Percentiles rank a stretch among this genome's conserved stretches.
Conservation (phyloP, 2,329 filamentous ascomycete genomes). For the Orbilia quercus region DNA sequence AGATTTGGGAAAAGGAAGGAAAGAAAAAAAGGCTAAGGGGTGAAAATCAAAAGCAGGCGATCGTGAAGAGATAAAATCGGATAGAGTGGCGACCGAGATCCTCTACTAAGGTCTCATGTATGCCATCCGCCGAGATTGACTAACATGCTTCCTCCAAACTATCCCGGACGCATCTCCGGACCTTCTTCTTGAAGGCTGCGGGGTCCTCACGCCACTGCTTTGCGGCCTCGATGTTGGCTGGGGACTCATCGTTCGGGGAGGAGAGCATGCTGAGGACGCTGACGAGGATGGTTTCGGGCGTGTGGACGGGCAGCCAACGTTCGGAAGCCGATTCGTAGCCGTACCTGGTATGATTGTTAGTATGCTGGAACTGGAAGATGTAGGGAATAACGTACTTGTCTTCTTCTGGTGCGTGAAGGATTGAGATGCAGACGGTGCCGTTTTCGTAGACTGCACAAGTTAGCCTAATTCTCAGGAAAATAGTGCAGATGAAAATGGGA, state of each 20-base stretch:
- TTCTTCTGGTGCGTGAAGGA: slow-evolving; percentile 93
- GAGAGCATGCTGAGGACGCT: slow-evolving; percentile 92
- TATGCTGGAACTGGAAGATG: background rate
- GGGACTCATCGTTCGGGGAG: slow-evolving; percentile 92
- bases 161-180: slow-evolving; percentile 81
- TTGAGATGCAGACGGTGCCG: slow-evolving; percentile 94
- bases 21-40: background rate
- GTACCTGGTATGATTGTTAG: slow-evolving; percentile 62
- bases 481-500: slow-evolving; percentile 8
- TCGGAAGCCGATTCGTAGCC: slow-evolving; percentile 92
- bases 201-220: slow-evolving; percentile 84
- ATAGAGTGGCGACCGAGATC: too few relatives aligned
- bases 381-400: slow-evolving; percentile 71
- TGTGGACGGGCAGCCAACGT: slow-evolving; percentile 94
- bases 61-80: background rate
- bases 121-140: background rate
- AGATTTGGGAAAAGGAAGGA: background rate
- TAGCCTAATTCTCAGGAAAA: slow-evolving; percentile 16
- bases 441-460: slow-evolving; percentile 75
- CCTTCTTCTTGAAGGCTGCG: slow-evolving; percentile 80
- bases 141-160: slow-evolving; percentile 73
- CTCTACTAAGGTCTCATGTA: too few relatives aligned
- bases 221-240: slow-evolving; percentile 94
- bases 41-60: background rate
- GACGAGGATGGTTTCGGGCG: slow-evolving; percentile 90